These are phyloP conservation scores for Diplodia seriata DNA, from an alignment of 2,329 filamentous ascomycete genomes.

Conservation along the genomic window DNA sequence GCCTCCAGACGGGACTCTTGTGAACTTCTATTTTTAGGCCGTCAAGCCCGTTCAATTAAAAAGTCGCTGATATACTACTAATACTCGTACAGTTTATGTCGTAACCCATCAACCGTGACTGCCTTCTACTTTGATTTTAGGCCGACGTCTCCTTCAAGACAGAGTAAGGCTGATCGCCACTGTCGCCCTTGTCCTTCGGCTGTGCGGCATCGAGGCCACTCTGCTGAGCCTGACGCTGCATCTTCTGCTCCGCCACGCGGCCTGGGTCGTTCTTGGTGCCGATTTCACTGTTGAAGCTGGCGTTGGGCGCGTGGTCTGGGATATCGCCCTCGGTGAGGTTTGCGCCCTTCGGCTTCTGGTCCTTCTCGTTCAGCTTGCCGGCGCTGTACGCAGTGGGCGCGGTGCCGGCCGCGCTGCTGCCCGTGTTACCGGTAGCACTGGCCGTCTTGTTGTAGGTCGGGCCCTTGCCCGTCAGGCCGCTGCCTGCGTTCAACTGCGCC, in stretches of 20 bases:
- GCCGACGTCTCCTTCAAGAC: slow-evolving; percentile 35
- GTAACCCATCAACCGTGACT: slow-evolving; percentile 9
- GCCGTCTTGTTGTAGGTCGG: slow-evolving; percentile 43
- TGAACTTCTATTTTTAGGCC: slow-evolving; percentile 11
- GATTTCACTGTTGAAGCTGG: slow-evolving; percentile 60
- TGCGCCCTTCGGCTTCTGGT: slow-evolving; percentile 57
- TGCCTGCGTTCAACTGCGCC: slow-evolving; percentile 50
- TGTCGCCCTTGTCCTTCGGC: slow-evolving; percentile 32
- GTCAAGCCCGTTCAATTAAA: neutral
- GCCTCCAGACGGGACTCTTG: no score
- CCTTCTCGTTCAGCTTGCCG: slow-evolving; percentile 40
- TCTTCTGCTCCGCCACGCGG: slow-evolving; percentile 53
- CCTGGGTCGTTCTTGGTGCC: slow-evolving; percentile 64
- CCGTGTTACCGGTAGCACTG: slow-evolving; percentile 25
- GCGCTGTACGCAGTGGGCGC: slow-evolving; percentile 51
- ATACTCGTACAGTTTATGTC: slow-evolving; percentile 9
- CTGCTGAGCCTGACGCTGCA: slow-evolving; percentile 45
- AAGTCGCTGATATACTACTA: neutral
- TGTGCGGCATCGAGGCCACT: slow-evolving; percentile 39
- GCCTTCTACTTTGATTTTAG: slow-evolving; percentile 12
- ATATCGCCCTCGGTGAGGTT: slow-evolving; percentile 58
- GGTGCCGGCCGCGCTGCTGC: slow-evolving; percentile 39
- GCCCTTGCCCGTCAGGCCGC: slow-evolving; percentile 45
- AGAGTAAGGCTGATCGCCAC: slow-evolving; percentile 33
- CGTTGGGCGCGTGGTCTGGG: slow-evolving; percentile 54